phyloP scores from a whole-genome alignment of 108 stramenopile genomes.

The Nitzschia sp. region DNA sequence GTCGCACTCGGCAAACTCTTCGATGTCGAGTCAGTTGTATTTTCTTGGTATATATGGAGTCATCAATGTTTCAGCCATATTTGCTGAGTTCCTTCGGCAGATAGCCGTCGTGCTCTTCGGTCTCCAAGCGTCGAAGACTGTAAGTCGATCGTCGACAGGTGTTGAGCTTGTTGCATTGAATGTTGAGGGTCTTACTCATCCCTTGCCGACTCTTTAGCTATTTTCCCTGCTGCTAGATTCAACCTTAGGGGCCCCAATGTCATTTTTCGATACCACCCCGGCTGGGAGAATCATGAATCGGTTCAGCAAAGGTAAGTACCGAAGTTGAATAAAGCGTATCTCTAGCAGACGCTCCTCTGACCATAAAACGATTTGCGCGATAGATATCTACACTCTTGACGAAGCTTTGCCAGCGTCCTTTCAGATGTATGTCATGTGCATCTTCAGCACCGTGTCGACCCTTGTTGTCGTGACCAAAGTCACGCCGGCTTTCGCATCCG shows the following conservation, averaged over 20 bases:
- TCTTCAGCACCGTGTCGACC: constrained; percentile 65
- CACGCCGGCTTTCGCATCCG: constrained; percentile 46
- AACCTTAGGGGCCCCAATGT: constrained; percentile 86
- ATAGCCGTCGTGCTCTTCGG: constrained; percentile 54
- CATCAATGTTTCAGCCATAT: constrained; percentile 59
- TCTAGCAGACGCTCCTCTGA: no score
- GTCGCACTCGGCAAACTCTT: constrained; percentile 20
- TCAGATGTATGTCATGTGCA: constrained; percentile 58
- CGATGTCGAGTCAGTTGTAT: constrained; percentile 16
- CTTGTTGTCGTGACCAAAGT: constrained; percentile 67
- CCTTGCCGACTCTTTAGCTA: constrained; percentile 35
- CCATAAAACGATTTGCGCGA: no score
- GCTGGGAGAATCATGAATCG: constrained; percentile 60
- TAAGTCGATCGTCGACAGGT: constrained; percentile 8
- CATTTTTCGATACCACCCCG: constrained; percentile 74
- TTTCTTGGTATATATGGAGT: constrained; percentile 73
- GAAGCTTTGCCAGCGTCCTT: constrained; percentile 73
- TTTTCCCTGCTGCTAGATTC: constrained; percentile 55
- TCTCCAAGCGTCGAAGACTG: constrained; percentile 51
- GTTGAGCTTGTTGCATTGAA: not conserved
- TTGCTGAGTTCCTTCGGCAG: constrained; percentile 50
- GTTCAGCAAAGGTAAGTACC: constrained; percentile 55
- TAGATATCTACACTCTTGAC: constrained; percentile 94
- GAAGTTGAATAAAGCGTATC: no score
- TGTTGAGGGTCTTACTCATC: not conserved